Percentiles rank a stretch among this genome's conserved stretches.
These are phyloP conservation scores for Auricularia sp. DNA, from an alignment of 768 basidiomycete species.

Conservation along the genomic window DNA sequence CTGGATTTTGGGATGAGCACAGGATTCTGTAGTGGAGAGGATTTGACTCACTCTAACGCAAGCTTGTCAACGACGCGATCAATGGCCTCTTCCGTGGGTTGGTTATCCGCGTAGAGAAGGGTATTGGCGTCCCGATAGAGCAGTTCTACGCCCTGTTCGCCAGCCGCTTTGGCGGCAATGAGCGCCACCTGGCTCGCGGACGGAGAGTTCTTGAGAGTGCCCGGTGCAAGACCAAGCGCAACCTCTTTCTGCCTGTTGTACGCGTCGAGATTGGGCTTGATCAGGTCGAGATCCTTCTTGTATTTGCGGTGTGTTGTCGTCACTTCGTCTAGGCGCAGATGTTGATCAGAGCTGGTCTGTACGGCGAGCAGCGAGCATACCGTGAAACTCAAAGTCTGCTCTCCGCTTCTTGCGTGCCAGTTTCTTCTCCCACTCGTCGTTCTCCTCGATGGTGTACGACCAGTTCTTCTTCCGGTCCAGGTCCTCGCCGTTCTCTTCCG, in stretches of 20 bases:
- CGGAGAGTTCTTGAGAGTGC: constrained; percentile 36
- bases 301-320: constrained; percentile 83
- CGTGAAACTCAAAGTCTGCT: constrained; percentile 86
- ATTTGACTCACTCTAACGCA: constrained; percentile 72
- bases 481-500: constrained; percentile 88
- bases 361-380: constrained; percentile 30
- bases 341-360: background rate
- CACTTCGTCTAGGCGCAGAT: constrained; percentile 56
- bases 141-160: constrained; percentile 55
- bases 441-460: constrained; percentile 93
- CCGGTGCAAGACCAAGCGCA: constrained; percentile 63
- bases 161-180: constrained; percentile 12
- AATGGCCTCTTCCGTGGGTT: constrained; percentile 90
- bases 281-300: constrained; percentile 80
- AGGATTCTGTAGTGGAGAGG: background rate
- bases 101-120: constrained; percentile 88
- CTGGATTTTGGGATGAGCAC: constrained; percentile 28
- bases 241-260: constrained; percentile 89
- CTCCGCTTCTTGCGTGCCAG: constrained; percentile 68
- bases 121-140: constrained; percentile 92
- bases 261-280: constrained; percentile 77
- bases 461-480: constrained; percentile 85
- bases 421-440: constrained; percentile 94
- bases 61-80: constrained; percentile 87
- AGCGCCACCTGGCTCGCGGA: constrained; percentile 4